phyloP scores from a whole-genome alignment of 1,284 basidiomycete species.

The Naganishia liquefaciens region DNA sequence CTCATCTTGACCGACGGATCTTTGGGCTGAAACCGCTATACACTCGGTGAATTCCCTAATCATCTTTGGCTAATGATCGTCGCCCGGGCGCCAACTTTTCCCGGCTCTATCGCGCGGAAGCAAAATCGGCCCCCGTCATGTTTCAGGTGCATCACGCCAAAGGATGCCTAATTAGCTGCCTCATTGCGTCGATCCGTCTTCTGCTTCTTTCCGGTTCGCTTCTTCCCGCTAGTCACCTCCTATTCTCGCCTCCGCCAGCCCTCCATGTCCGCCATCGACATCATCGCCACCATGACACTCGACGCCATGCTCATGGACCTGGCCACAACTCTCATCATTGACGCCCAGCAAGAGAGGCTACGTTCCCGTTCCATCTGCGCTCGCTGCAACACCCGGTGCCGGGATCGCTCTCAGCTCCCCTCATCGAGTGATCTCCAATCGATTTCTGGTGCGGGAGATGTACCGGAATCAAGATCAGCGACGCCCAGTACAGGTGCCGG shows the following conservation, averaged over 20 bases:
- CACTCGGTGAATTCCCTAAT: background rate
- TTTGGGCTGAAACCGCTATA: background rate
- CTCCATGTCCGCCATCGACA: slow-evolving; percentile 3
- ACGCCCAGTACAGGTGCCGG: slow-evolving; percentile 7
- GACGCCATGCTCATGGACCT: slow-evolving; percentile 30
- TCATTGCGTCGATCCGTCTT: too few species aligned
- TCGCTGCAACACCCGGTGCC: slow-evolving; percentile 23
- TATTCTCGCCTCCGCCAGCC: background rate
- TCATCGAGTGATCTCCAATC: background rate
- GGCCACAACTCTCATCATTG: slow-evolving; percentile 19
- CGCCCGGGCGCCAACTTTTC: background rate
- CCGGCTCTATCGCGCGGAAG: slow-evolving; percentile 8
- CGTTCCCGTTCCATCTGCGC: slow-evolving; percentile 17
- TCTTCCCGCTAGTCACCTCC: background rate
- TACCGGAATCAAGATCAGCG: slow-evolving; percentile 22
- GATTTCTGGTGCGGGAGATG: background rate
- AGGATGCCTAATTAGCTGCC: too few species aligned
- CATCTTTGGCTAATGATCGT: background rate
- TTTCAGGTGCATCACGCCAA: slow-evolving; percentile 1
- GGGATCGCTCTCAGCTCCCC: slow-evolving; percentile 23
- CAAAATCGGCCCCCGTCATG: slow-evolving; percentile 22
- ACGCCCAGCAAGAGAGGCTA: slow-evolving; percentile 25
- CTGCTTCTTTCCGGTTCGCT: background rate
- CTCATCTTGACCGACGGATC: slow-evolving; percentile 1
- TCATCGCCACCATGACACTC: slow-evolving; percentile 7